Evolutionary conservation across 345 rosid species (phyloP), one percentile per base, ranked within the genome.

Genomic region (Syzygium jambos): DNA sequence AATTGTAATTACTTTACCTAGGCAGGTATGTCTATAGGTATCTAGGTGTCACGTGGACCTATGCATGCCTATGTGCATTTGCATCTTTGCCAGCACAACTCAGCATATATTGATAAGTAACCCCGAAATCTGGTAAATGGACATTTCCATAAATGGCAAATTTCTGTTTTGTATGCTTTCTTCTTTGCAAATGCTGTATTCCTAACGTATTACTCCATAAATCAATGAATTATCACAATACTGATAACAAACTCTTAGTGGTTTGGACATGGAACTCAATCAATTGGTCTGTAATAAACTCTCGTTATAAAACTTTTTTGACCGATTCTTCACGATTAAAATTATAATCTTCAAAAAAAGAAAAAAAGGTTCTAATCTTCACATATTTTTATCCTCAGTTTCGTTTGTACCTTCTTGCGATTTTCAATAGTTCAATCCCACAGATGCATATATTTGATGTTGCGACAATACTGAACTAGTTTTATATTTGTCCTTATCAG

Each of bases 221-320:
- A 2, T 61, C 0, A 61, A 61, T 61, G 73, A 61, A n/a, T 0
- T 61, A 61, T 19, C 38, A n/a, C 73, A 61, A 61, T 61, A n/a
- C 0, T 8, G 0, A n/a, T 61, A n/a, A 6, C 13, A 19, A n/a
- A 34, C 38, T 5, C n/a, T 61, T 61, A 61, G 34, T 61, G 1
- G 38, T n/a, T 61, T 61, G 38, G n/a, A 61, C 34, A n/a, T 0
- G 2, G 10, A 61, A 61, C 0, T 61, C 29, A 61, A 2, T 61
- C 13, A 61, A n/a, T n/a, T 61, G 73, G 73, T 61, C 73, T 13
- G n/a, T 61, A 61, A 61, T 61, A 13, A 61, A 61, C 73, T 61
- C 34, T 61, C 0, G 0, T 0, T 61, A 3, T 61, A 13, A n/a
- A 34, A 61, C 1, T 61, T 61, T 19, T 5, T n/a, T 61, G n/a